phyloP scores from a whole-genome alignment of 73 alveolate genomes.

The Durusdinium trenchii region DNA sequence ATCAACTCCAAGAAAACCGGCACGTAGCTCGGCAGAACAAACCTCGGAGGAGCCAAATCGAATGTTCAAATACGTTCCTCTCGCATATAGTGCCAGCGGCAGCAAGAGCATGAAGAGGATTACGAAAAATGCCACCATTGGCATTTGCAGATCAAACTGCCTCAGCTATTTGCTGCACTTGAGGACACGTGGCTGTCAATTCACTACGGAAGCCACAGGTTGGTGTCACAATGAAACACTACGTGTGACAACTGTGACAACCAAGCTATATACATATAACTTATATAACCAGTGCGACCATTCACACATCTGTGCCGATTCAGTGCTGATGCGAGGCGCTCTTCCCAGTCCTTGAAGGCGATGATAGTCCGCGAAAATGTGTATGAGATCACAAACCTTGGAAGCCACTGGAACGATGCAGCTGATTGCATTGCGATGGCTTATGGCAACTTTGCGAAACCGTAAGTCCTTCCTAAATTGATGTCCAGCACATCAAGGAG shows the following conservation, averaged over 20 bases:
- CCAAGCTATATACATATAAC: no score
- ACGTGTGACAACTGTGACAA: no score
- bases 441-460: background rate
- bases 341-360: slow-evolving; percentile 54
- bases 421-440: background rate
- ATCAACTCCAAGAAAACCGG: slow-evolving; percentile 66
- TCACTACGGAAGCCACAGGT: no score
- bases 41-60: background rate
- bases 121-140: slow-evolving; percentile 3
- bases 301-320: no score
- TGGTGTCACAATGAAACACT: no score
- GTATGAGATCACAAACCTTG: slow-evolving; percentile 73
- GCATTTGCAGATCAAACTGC: slow-evolving; percentile 38
- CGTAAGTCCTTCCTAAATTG: background rate
- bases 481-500: background rate
- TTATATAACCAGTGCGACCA: no score
- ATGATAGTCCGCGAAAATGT: slow-evolving; percentile 32
- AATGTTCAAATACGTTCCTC: background rate
- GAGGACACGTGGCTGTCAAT: no score
- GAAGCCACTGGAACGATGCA: background rate
- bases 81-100: background rate
- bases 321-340: slow-evolving; percentile 21
- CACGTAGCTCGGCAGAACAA: slow-evolving; percentile 58
- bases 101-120: slow-evolving; percentile 59
- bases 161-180: background rate